Conservation (phyloP, 148 eudicot genomes). For the Polygonum maritimum region DNA sequence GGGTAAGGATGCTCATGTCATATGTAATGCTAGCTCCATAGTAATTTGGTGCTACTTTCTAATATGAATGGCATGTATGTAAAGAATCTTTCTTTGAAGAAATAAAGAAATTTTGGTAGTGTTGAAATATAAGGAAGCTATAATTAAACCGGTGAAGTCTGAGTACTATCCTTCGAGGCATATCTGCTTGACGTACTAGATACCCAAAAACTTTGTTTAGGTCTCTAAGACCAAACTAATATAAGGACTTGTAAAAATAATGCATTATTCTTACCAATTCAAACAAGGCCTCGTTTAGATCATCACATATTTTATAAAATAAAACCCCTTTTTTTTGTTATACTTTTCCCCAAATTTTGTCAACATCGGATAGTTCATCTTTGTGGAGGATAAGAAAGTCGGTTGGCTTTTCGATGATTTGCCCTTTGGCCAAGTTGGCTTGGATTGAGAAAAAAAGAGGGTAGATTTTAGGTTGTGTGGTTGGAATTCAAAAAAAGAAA, state of each 20-base stretch:
- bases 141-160: too few species aligned
- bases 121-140: neutral
- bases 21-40: neutral
- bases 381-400: conserved; percentile 8
- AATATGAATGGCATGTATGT: neutral
- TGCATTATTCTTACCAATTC: too few species aligned
- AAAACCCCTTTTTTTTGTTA: too few species aligned
- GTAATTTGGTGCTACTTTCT: neutral
- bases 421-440: neutral
- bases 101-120: conserved; percentile 19
- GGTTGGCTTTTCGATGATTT: neutral
- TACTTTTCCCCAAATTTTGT: neutral
- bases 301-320: neutral
- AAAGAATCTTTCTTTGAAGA: neutral
- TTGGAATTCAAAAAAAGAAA: neutral
- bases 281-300: too few species aligned
- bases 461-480: neutral
- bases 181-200: too few species aligned
- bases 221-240: too few species aligned
- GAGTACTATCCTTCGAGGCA: too few species aligned
- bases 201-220: too few species aligned
- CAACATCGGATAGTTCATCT: conserved; percentile 4
- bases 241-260: too few species aligned
- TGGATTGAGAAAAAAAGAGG: neutral
- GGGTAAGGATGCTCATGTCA: neutral